A percentile compares a stretch with the other conserved stretches of the same genome.
These are phyloP conservation scores for Psidium friedrichsthalianum DNA, from an alignment of 345 rosid genomes.

Conservation along the genomic window DNA sequence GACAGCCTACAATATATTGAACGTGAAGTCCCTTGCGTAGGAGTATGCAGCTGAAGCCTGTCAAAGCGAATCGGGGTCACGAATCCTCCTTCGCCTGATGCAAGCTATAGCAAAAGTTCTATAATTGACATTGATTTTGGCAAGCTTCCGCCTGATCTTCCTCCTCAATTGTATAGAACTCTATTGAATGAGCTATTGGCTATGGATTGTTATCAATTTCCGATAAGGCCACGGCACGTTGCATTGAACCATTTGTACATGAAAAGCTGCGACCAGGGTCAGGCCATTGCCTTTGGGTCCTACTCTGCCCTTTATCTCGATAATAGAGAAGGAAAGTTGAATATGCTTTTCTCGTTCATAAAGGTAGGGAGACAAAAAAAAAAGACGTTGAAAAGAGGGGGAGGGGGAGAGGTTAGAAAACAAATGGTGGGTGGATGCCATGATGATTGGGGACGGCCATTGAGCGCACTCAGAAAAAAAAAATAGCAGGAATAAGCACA, in stretches of 20 bases:
- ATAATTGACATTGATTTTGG: constrained; percentile 27
- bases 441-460: too few relatives aligned
- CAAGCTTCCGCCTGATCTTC: constrained; percentile 48
- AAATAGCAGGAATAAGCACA: background rate
- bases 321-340: too few relatives aligned
- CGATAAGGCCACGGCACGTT: constrained; percentile 22
- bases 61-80: constrained; percentile 36
- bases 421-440: too few relatives aligned
- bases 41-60: constrained; percentile 31
- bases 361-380: too few relatives aligned
- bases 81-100: constrained; percentile 46
- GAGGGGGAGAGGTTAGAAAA: too few relatives aligned
- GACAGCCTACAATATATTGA: constrained; percentile 39
- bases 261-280: background rate
- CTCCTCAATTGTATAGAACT: constrained; percentile 33
- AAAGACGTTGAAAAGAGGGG: too few relatives aligned
- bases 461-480: too few relatives aligned
- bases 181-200: constrained; percentile 9
- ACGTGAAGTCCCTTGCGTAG: constrained; percentile 16
- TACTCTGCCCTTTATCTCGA: too few relatives aligned
- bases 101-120: constrained; percentile 33
- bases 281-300: constrained; percentile 2
- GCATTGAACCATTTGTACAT: constrained; percentile 3
- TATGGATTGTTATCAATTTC: background rate
- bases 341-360: too few relatives aligned